Evolutionary conservation across 305 asterid species (phyloP).

Genomic region (Solanum hybrid): DNA sequence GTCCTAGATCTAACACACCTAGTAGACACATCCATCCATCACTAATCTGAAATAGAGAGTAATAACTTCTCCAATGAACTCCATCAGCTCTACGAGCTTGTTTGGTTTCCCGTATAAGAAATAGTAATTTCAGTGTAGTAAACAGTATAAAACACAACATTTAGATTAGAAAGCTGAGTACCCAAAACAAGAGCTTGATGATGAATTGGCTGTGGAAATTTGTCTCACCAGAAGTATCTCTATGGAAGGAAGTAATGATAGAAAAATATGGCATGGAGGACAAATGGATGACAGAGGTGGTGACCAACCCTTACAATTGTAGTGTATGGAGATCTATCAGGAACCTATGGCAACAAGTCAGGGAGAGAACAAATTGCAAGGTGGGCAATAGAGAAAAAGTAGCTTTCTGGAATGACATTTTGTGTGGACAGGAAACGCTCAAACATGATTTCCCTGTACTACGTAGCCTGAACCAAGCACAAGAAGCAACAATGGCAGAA

Average conservation of each 20-base stretch:
- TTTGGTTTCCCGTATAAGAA: not conserved
- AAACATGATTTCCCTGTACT: not conserved
- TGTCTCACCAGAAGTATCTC: not conserved
- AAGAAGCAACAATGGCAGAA: not conserved
- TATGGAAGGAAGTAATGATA: not conserved
- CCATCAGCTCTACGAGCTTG: not conserved
- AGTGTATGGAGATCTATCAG: not conserved
- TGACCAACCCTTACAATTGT: not conserved
- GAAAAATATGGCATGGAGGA: not conserved
- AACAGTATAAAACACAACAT: not conserved
- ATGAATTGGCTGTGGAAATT: not conserved
- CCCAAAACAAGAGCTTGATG: not conserved
- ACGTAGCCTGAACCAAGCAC: not conserved
- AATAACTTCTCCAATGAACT: not conserved
- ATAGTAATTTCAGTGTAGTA: not conserved
- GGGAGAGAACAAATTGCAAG: not conserved
- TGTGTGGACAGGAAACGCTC: not conserved
- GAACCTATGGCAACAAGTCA: not conserved
- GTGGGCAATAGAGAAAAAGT: not conserved
- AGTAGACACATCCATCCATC: not conserved
- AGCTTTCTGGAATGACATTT: not conserved
- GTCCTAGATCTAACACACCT: not conserved
- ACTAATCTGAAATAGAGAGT: not conserved
- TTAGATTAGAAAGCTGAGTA: not conserved
- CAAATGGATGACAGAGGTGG: not conserved